Evolutionary conservation across 495 filamentous ascomycete species (phyloP).

Genomic region (Rhypophila decipiens): DNA sequence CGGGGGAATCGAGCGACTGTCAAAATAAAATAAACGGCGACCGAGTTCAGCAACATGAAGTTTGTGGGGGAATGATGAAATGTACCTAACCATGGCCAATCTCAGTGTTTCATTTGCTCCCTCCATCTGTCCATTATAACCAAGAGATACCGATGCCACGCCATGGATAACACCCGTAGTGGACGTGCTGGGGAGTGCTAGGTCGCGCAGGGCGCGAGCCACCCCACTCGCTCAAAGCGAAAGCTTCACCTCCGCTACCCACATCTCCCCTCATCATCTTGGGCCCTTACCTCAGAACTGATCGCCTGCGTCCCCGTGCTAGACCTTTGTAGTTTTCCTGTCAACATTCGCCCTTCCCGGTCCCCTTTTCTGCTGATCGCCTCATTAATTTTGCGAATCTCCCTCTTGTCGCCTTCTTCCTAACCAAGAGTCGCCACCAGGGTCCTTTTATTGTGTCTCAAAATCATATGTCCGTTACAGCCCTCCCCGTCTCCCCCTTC

Average conservation of each 20-base stretch:
- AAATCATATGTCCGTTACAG: no score
- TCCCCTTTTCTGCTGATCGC: background rate
- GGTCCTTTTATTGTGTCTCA: no score
- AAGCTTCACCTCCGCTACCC: constrained; percentile 20
- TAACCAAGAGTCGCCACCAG: constrained; percentile 3
- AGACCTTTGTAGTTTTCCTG: constrained; percentile 3
- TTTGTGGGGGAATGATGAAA: no score
- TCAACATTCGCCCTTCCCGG: background rate
- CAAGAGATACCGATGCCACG: no score
- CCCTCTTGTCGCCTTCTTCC: background rate
- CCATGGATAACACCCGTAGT: constrained; percentile 1
- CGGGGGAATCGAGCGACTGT: no score
- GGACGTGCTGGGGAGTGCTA: background rate
- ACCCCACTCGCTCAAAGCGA: constrained; percentile 30
- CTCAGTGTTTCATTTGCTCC: no score
- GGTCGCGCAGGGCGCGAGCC: constrained; percentile 20
- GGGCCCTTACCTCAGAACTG: constrained; percentile 1
- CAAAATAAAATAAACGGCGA: no score
- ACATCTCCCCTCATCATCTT: constrained; percentile 9
- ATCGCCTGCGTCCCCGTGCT: constrained; percentile 2
- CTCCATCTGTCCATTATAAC: no score
- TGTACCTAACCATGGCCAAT: no score
- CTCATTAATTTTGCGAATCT: background rate
- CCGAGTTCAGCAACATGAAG: no score
- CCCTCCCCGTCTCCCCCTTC: background rate